Percentiles rank a stretch among this genome's conserved stretches.
Conservation (phyloP, 371 early-diverging fungal species). For the Mortierella sp. region DNA sequence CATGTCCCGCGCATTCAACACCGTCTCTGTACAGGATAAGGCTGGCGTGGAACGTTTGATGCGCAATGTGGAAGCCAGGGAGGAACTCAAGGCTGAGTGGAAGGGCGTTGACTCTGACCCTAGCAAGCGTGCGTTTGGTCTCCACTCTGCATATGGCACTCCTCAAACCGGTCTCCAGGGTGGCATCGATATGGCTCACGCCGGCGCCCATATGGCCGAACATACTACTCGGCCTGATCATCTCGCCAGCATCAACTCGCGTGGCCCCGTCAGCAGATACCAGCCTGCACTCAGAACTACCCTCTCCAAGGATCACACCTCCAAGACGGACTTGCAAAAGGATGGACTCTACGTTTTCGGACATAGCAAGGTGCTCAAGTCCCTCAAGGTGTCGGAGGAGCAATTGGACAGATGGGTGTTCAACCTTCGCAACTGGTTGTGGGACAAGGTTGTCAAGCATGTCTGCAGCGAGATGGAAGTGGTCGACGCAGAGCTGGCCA, state of each 20-base stretch:
- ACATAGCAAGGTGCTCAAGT: slow-evolving; percentile 51
- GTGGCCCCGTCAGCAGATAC: slow-evolving; percentile 41
- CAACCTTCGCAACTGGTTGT: slow-evolving; percentile 56
- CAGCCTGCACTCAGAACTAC: slow-evolving; percentile 56
- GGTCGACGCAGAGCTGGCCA: slow-evolving; percentile 46
- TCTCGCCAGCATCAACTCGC: slow-evolving; percentile 32
- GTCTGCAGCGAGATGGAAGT: slow-evolving; percentile 48
- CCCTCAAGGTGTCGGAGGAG: slow-evolving; percentile 47
- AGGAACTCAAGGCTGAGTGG: slow-evolving; percentile 50
- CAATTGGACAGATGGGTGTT: slow-evolving; percentile 57
- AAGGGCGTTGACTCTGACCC: slow-evolving; percentile 38
- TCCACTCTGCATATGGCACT: slow-evolving; percentile 35
- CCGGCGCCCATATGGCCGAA: slow-evolving; percentile 15
- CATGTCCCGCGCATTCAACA: slow-evolving; percentile 49
- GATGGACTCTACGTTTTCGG: slow-evolving; percentile 50
- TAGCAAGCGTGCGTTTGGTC: slow-evolving; percentile 38
- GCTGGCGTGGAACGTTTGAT: slow-evolving; percentile 41
- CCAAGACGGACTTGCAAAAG: slow-evolving; percentile 55
- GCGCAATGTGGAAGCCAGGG: slow-evolving; percentile 50
- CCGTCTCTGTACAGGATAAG: slow-evolving; percentile 38
- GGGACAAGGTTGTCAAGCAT: slow-evolving; percentile 40
- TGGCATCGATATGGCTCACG: slow-evolving; percentile 31
- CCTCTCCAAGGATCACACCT: slow-evolving; percentile 58
- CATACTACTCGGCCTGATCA: slow-evolving; percentile 33
- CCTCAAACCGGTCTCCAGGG: slow-evolving; percentile 32